Percentiles rank a stretch among this genome's conserved stretches.
Evolutionary conservation across 345 rosid species (phyloP).

Genomic region (Carallia pectinifolia): DNA sequence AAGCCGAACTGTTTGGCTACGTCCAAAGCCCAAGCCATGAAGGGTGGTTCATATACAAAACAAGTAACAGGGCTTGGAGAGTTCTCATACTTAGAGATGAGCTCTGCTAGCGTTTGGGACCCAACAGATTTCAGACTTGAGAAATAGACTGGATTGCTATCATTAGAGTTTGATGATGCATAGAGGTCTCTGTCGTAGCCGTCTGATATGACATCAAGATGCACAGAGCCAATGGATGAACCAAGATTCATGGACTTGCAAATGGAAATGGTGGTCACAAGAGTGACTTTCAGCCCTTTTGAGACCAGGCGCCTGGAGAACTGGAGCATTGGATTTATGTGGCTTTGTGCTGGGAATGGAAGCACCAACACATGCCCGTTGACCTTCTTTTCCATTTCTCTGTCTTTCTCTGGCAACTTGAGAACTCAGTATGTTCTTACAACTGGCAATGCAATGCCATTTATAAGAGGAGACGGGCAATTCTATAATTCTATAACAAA

Average conservation of each 20-base stretch:
- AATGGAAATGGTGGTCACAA: not conserved
- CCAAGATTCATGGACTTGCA: no score
- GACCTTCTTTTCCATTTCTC: not conserved
- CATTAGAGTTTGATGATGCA: not conserved
- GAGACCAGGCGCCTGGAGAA: constrained; percentile 6
- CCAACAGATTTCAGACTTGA: not conserved
- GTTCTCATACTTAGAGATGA: not conserved
- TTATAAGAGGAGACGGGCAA: not conserved
- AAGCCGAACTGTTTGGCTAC: constrained; percentile 4
- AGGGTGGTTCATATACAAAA: constrained; percentile 3
- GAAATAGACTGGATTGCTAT: not conserved
- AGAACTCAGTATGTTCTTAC: no score
- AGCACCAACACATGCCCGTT: not conserved
- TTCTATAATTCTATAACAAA: not conserved
- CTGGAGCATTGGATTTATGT: constrained; percentile 10
- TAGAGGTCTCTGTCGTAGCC: not conserved
- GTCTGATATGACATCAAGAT: not conserved
- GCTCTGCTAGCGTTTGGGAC: not conserved
- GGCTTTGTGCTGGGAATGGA: constrained; percentile 11
- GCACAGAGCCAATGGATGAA: not conserved
- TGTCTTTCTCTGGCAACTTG: not conserved
- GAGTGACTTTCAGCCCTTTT: constrained; percentile 5
- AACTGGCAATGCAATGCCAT: no score
- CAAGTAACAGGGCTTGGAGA: not conserved
- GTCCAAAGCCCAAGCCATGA: not conserved